Percentiles rank a stretch among this genome's conserved stretches.
Evolutionary conservation across 306 rosid genomes (phyloP).

Genomic region (Prunus davidiana): DNA sequence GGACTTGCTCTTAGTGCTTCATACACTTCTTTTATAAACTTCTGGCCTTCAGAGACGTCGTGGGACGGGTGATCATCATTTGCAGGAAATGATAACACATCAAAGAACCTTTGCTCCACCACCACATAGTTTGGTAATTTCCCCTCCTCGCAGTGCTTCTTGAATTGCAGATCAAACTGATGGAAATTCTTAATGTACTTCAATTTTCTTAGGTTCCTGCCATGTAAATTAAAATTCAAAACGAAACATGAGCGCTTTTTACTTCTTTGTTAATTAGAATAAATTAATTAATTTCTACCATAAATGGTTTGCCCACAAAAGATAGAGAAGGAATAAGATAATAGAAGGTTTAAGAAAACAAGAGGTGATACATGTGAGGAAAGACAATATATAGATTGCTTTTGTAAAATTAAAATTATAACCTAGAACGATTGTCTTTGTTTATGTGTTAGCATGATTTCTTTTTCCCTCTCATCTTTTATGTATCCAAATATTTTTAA

Average conservation of each 20-base stretch:
- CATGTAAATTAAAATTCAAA: neutral
- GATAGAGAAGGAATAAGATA: neutral
- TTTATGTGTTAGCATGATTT: too few relatives aligned
- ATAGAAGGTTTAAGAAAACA: too few relatives aligned
- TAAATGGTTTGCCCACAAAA: neutral
- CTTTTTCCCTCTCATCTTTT: too few relatives aligned
- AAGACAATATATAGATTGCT: too few relatives aligned
- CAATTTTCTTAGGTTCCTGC: constrained; percentile 62
- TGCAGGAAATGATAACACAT: constrained; percentile 37
- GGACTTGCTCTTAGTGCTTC: constrained; percentile 65
- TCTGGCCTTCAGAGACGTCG: constrained; percentile 70
- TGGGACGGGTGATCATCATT: constrained; percentile 88
- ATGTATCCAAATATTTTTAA: too few relatives aligned
- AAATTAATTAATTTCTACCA: too few relatives aligned
- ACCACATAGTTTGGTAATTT: constrained; percentile 75
- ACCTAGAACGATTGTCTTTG: too few relatives aligned
- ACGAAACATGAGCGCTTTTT: neutral
- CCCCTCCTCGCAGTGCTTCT: constrained; percentile 69
- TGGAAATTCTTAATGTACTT: constrained; percentile 55
- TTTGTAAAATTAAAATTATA: too few relatives aligned
- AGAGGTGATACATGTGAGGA: too few relatives aligned
- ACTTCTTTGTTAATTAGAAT: too few relatives aligned
- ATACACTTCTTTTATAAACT: constrained; percentile 57
- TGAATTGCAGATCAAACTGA: constrained; percentile 43
- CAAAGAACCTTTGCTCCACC: constrained; percentile 61